Evolutionary conservation across 495 filamentous ascomycete genomes (phyloP), one percentile per base, ranked within the genome.

Genomic region (Xylona heveae): DNA sequence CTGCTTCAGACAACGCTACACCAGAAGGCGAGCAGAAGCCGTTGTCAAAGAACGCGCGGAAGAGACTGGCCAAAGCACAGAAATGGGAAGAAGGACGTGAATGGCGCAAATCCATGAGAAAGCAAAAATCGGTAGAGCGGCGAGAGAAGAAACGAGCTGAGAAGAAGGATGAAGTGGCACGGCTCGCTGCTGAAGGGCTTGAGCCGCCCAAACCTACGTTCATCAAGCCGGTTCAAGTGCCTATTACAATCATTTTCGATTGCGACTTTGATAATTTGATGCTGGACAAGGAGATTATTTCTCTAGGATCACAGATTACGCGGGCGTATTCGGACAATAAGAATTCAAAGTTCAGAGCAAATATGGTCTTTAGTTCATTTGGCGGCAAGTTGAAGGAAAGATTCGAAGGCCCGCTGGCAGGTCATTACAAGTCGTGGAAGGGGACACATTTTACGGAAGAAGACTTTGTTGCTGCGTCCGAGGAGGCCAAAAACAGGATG

Each of bases 251-350:
- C 40, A 54, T 99, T 23, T 51, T 99, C 40, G 88, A 99, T 49
- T 95, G 90, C 49, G 71, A 77, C 38, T 99, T 85, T 40, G 81
- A 99, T 40, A 64, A 77, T 7, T 57, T 85, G 43, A 99, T 99
- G 88, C 58, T 54, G 18, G 69, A 77, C 0, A 68, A 74, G 33
- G 90, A 99, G 46, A 57, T 79, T 12, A 70, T 77, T 5, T 93
- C 82, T 2, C 62, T 97, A 6, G 68, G 62, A 2, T 63, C 64
- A 17, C 88, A 99, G 51, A 51, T 99, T 34, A 88, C 80, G 2
- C 61, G 90, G 14, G 71, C 64, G 40, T 95, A 99, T 55, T 82
- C 84, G 3, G 76, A 90, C 42, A 93, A 92, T 47, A 65, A 60
- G 25, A 66, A 62, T 28, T 58, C 74, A 6, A 48, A 45, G 6